phyloP scores from a whole-genome alignment of 805 yeast genomes.

The Candida glaebosa region DNA sequence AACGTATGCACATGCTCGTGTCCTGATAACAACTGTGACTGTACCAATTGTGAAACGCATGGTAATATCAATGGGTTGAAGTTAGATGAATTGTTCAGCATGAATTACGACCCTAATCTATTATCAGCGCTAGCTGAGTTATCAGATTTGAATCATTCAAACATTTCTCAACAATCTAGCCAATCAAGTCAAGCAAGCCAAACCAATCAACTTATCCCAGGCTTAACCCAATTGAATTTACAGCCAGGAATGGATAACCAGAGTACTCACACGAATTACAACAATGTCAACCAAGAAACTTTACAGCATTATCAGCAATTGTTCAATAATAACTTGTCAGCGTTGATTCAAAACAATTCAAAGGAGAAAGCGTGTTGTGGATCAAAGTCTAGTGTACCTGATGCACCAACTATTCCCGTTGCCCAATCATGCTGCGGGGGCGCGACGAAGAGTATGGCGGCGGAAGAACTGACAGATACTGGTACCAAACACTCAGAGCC shows the following conservation, averaged over 20 bases:
- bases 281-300: background rate
- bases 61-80: constrained; percentile 42
- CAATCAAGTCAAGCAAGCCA: background rate
- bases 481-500: no score
- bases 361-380: background rate
- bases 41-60: constrained; percentile 43
- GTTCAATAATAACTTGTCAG: background rate
- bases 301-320: background rate
- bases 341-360: background rate
- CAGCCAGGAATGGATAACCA: background rate
- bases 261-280: background rate
- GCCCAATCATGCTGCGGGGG: no score
- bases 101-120: constrained; percentile 5
- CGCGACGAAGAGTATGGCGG: no score
- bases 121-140: constrained; percentile 4
- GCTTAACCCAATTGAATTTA: background rate
- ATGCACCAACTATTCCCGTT: no score
- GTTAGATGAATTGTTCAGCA: constrained; percentile 33
- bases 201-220: background rate
- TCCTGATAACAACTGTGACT: constrained; percentile 28
- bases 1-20: constrained; percentile 19
- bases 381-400: no score
- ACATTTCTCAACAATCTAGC: no score
- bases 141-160: background rate
- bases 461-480: no score